These are phyloP conservation scores for Trichomonascus vanleenenianus DNA, from an alignment of 805 yeast species.

Conservation along the genomic window DNA sequence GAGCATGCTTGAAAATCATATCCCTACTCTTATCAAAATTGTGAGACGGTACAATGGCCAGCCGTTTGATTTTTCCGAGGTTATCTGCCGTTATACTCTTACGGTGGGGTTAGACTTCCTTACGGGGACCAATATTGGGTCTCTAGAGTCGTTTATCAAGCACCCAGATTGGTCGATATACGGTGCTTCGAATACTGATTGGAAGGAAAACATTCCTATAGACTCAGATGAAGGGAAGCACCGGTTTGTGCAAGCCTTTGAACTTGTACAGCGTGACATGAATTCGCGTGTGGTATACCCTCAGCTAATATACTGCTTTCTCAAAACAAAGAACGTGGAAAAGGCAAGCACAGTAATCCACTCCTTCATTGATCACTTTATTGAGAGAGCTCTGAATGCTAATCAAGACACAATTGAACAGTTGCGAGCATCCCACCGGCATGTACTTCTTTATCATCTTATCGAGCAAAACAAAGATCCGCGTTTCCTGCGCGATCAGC, in stretches of 20 bases:
- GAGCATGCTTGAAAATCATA: slow-evolving; percentile 19
- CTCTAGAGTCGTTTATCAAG: slow-evolving; percentile 1
- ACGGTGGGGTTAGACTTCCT: slow-evolving; percentile 9
- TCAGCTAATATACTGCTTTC: background rate
- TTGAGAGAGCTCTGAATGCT: slow-evolving; percentile 30
- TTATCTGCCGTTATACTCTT: slow-evolving; percentile 6
- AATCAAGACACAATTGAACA: background rate
- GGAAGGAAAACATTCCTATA: background rate
- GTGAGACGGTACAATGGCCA: background rate
- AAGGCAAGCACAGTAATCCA: slow-evolving; percentile 9
- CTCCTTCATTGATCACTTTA: slow-evolving; percentile 34
- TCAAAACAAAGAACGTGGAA: background rate
- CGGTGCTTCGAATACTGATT: background rate
- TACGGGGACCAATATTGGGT: slow-evolving; percentile 5
- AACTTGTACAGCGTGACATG: background rate
- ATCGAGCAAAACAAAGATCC: slow-evolving; percentile 40
- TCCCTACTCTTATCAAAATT: slow-evolving; percentile 12
- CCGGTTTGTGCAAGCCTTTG: slow-evolving; percentile 1
- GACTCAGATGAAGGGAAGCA: slow-evolving; percentile 1
- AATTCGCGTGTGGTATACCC: background rate
- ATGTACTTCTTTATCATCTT: slow-evolving; percentile 41
- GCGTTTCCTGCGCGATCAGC: slow-evolving; percentile 37
- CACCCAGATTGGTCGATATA: background rate
- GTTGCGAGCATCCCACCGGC: slow-evolving; percentile 19
- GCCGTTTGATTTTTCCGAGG: slow-evolving; percentile 4